Base-by-base conservation (phyloP, 2,329 filamentous ascomycete genomes). In the Ilyonectria destructans region DNA sequence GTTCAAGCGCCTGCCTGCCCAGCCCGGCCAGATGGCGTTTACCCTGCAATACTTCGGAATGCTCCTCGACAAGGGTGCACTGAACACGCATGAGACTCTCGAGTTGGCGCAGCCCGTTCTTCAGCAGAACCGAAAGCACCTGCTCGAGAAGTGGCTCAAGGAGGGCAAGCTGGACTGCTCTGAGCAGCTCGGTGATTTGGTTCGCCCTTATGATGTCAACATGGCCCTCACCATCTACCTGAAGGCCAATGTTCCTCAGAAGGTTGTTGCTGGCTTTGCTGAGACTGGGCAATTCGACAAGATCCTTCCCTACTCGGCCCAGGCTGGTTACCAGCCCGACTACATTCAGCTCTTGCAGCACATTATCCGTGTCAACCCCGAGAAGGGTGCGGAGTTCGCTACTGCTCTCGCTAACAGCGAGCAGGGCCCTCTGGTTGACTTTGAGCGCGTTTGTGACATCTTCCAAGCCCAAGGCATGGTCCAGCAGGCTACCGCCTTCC, bases 391-490 rank as follows among this genome's bases (percentile, higher is more conserved):
- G 0, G 96, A 99, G 78, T 98, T 99, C 77, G 97, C 96, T 23
- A 93, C 93, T n/a, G 90, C 93, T 71, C 88, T 99, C 69, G 96
- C 94, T 49, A 97, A 96, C 81, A 92, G 96, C 75, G 94, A 97
- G 78, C 90, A 91, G 68, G 95, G 94, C 29, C 92, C 95, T 26
- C 85, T 98, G 67, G 92, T 99, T 73, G 96, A 98, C 76, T 90
- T 98, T 65, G 94, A 97, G 79, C 94, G 96, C 54, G 95, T 98
- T 26, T 94, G 98, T 56, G 96, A 99, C 81, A 95, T 99, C 67
- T 99, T 99, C 91, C 93, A 98, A 82, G 95, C 95, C 10, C 96
- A 99, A 82, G 95, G 95, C 77, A 96, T 98, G 95, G 90, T 98
- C 57, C 97, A 98, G 80, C 95, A 97, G 82, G 96, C 96, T 8